phyloP scores from a whole-genome alignment of 257 asterid species.

The Solanum peruvianum region DNA sequence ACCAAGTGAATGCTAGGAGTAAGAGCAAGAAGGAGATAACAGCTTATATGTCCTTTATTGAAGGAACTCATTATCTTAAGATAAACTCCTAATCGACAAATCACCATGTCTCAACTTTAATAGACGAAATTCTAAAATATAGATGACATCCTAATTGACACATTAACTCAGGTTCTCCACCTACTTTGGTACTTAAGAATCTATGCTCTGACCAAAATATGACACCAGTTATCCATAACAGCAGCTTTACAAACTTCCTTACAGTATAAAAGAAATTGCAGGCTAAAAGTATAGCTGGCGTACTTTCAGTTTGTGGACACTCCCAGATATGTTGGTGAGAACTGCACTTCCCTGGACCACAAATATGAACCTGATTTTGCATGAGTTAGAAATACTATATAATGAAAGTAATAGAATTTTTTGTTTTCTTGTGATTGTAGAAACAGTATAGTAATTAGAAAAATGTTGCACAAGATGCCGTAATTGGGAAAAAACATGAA shows the following conservation, averaged over 20 bases:
- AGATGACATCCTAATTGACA: background rate
- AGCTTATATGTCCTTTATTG: background rate
- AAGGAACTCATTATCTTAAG: background rate
- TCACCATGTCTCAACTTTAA: background rate
- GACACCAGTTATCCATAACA: background rate
- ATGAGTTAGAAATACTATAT: background rate
- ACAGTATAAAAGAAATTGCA: background rate
- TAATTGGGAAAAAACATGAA: background rate
- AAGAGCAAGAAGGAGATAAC: background rate
- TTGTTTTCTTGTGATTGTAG: background rate
- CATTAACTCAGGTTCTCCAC: background rate
- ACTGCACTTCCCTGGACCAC: conserved; percentile 61
- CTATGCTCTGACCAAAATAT: background rate
- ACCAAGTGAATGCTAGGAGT: background rate
- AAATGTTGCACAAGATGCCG: background rate
- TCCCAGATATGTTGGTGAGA: conserved; percentile 36
- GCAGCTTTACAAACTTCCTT: background rate
- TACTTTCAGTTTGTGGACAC: conserved; percentile 47
- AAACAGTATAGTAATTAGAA: background rate
- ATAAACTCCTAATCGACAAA: background rate
- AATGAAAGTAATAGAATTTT: background rate
- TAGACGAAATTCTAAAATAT: background rate
- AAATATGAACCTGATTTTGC: conserved; percentile 52
- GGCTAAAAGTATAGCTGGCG: background rate
- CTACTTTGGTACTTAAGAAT: background rate